Evolutionary conservation across 371 early-diverging fungal species (phyloP), one percentile per base, ranked within the genome.

Genomic region (Mortierella sp.): DNA sequence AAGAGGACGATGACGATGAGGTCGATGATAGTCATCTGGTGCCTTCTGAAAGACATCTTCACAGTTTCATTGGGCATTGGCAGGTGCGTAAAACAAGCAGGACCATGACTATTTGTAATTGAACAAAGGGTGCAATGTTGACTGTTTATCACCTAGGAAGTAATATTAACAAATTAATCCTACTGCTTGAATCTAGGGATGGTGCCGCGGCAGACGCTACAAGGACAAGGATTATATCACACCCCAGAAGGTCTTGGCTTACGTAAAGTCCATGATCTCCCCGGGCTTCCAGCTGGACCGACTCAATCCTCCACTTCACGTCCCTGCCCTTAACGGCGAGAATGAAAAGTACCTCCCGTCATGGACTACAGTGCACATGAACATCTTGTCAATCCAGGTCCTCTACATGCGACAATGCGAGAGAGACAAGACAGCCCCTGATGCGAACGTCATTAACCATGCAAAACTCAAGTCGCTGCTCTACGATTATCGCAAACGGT

Each of bases 191-290:
- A 41, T 41, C 68, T 68, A 68, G 68, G 43, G 68, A 38, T 68
- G 68, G 68, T 68, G 68, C 43, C 38, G 68, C 11, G 68, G 68
- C 7, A 38, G 43, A 41, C 41, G 68, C 11, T 68, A 38, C 43
- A 38, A 38, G 21, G 68, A 68, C 43, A 68, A 68, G 21, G 38
- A 38, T 8, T 41, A 38, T 24, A 68, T 68, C 21, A 68, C 68
- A 7, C 18, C 41, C 3, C 41, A 68, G 24, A 68, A 68, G 24
- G 68, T 68, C 8, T 2, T 68, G 38, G 68, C 68, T 5, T 68
- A 68, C 3, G 68, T 68, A 21, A 68, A 68, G 68, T 68, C 68
- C 68, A 68, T 68, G 68, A 41, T 68, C 68, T 38, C 68, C 21
- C 68, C 68, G 8, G 68, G 68, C 2, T 68, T 68, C 24, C 35